These are phyloP conservation scores for Cyclotella baltica DNA, from an alignment of 108 stramenopile species.

Conservation along the genomic window DNA sequence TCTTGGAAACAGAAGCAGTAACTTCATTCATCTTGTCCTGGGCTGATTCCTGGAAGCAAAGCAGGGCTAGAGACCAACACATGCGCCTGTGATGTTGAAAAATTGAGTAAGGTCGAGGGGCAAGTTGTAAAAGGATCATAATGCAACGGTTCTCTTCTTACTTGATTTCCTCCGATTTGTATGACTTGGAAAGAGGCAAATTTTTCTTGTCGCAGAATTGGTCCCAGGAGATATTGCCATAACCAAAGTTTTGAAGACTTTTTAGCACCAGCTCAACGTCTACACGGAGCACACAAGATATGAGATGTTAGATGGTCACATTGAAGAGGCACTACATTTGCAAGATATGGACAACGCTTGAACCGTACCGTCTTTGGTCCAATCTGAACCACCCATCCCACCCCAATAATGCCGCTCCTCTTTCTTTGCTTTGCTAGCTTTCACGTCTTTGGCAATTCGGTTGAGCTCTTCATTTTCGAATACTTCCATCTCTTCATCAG, in stretches of 20 bases:
- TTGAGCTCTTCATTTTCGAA: constrained; percentile 35
- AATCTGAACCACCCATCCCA: constrained; percentile 62
- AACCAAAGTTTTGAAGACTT: constrained; percentile 61
- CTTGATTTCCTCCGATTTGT: constrained; percentile 55
- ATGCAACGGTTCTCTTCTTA: no score
- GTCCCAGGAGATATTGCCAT: constrained; percentile 63
- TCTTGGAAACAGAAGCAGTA: constrained; percentile 41
- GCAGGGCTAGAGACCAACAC: constrained; percentile 72
- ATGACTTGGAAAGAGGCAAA: constrained; percentile 44
- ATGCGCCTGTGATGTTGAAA: constrained; percentile 49
- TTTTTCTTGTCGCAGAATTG: constrained; percentile 34
- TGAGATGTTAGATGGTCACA: not conserved
- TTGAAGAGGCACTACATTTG: not conserved
- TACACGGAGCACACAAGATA: not conserved
- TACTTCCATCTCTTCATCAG: constrained; percentile 47
- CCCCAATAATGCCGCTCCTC: constrained; percentile 51
- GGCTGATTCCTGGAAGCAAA: constrained; percentile 66
- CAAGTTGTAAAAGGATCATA: not conserved
- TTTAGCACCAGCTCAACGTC: constrained; percentile 66
- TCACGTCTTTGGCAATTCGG: constrained; percentile 30
- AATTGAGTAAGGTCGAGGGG: not conserved
- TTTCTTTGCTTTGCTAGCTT: constrained; percentile 27
- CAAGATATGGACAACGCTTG: not conserved
- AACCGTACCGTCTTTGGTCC: constrained; percentile 39
- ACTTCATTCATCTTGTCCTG: constrained; percentile 55